These are phyloP conservation scores for Salix viminalis DNA, from an alignment of 345 rosid species.

Conservation along the genomic window DNA sequence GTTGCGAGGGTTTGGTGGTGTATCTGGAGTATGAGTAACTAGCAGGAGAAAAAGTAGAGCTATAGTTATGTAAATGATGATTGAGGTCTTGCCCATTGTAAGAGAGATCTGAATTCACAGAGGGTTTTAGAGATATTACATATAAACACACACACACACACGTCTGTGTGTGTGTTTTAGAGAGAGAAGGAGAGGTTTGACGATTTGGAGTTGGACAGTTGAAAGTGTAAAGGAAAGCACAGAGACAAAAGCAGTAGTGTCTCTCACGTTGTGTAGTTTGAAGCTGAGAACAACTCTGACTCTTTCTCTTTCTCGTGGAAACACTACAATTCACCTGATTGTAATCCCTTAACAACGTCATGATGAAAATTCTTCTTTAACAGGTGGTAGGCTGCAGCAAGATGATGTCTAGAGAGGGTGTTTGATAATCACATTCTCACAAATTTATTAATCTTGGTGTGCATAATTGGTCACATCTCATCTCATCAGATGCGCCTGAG, in stretches of 20 bases:
- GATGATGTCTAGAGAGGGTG: no score
- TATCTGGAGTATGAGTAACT: slow-evolving; percentile 18
- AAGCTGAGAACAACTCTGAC: background rate
- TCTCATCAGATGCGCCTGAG: no score
- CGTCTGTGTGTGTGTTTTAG: no score
- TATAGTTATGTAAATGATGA: slow-evolving; percentile 20
- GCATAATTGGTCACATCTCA: no score
- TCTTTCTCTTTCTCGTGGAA: background rate
- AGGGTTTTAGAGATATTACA: background rate
- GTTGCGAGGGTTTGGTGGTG: slow-evolving; percentile 12
- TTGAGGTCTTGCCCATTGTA: slow-evolving; percentile 16
- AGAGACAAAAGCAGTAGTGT: background rate
- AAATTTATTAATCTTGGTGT: no score
- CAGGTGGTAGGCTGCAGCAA: no score
- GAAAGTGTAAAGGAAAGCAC: background rate
- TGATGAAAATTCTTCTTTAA: no score
- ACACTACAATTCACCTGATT: no score
- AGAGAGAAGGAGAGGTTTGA: background rate
- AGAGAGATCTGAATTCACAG: background rate
- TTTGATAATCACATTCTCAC: no score
- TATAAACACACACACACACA: no score
- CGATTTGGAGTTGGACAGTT: slow-evolving; percentile 1
- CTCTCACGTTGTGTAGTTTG: background rate
- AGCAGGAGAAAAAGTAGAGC: slow-evolving; percentile 22
- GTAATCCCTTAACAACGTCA: no score